Evolutionary conservation across 805 yeast genomes (phyloP).

Genomic region (Debaryomyces prosopidis): DNA sequence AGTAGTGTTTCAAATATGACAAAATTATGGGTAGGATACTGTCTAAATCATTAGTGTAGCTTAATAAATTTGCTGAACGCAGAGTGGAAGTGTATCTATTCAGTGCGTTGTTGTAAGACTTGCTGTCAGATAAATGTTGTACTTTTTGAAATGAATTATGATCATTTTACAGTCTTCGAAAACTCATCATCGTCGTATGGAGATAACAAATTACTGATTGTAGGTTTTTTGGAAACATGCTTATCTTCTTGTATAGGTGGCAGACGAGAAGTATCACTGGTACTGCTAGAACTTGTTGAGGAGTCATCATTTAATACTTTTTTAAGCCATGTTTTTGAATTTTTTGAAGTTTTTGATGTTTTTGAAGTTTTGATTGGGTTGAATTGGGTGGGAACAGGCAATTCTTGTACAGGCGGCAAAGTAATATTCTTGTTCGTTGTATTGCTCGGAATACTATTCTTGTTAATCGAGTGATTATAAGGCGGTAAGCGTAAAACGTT

Average conservation of each 20-base stretch:
- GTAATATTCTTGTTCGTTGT: slow-evolving; percentile 1
- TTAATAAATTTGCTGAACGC: too few relatives aligned
- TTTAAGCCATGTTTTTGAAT: neutral
- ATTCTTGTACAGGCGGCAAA: slow-evolving; percentile 9
- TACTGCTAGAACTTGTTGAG: neutral
- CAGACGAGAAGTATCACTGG: neutral
- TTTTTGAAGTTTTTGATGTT: too few relatives aligned
- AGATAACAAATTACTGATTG: slow-evolving; percentile 31
- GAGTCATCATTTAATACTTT: neutral
- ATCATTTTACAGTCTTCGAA: slow-evolving; percentile 2
- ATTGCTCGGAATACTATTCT: neutral
- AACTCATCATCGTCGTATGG: slow-evolving; percentile 20
- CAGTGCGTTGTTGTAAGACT: too few relatives aligned
- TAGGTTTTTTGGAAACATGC: slow-evolving; percentile 25
- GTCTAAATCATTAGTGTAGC: too few relatives aligned
- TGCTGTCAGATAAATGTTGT: too few relatives aligned
- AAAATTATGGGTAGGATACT: too few relatives aligned
- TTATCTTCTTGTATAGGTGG: neutral
- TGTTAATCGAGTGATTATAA: neutral
- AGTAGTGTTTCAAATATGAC: too few relatives aligned
- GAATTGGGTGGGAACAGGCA: slow-evolving; percentile 10
- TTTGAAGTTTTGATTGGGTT: slow-evolving; percentile 1
- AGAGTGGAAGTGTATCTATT: too few relatives aligned
- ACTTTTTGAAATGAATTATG: neutral
- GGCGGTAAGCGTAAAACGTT: neutral